Evolutionary conservation across 768 basidiomycete genomes (phyloP), one percentile per base, ranked within the genome.

Genomic region (Russula dissimulans): DNA sequence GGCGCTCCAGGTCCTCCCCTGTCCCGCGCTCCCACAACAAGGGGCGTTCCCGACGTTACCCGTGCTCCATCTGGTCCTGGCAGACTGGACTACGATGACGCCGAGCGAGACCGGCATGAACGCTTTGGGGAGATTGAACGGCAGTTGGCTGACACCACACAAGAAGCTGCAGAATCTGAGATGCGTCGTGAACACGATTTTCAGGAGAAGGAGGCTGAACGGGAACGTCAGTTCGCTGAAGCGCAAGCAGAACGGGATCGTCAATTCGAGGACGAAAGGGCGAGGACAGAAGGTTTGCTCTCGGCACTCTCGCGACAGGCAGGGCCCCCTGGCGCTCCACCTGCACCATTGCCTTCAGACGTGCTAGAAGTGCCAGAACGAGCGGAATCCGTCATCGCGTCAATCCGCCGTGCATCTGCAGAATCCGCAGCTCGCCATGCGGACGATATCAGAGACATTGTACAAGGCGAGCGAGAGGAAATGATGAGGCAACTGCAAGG

Each of bases 171-270:
- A 39, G 80, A 81, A 53, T 81, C 80, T 0, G 89, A 91, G 66
- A 78, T 81, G 29, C 75, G 74, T 48, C 80, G 89, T 10, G 88
- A 91, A 58, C 70, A 69, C 8, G 81, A 84, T 34, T 90, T 88
- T 72, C 78, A 80, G 17, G 72, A 73, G 1, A 79, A 81, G 60
- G 89, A 91, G 70, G 82, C 85, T 11, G 82, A 81, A 53, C 76
- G 88, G 7, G 77, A 87, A 18, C 79, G 73, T 8, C 69, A 83
- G 1, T 89, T 89, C 69, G 67, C 77, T 34, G 82, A 85, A 2
- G 75, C 14, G 5, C 39, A 91, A 69, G 82, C 85, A 12, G 82
- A 81, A 56, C 75, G 88, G 12, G 77, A 84, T 31, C 79, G 74
- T 8, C 70, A 84, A 2, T 89, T 89, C 69, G 66, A 77, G 32